A percentile compares a stretch with the other conserved stretches of the same genome.
Evolutionary conservation across 768 basidiomycete genomes (phyloP).

Genomic region (Tricholoma matsutake): DNA sequence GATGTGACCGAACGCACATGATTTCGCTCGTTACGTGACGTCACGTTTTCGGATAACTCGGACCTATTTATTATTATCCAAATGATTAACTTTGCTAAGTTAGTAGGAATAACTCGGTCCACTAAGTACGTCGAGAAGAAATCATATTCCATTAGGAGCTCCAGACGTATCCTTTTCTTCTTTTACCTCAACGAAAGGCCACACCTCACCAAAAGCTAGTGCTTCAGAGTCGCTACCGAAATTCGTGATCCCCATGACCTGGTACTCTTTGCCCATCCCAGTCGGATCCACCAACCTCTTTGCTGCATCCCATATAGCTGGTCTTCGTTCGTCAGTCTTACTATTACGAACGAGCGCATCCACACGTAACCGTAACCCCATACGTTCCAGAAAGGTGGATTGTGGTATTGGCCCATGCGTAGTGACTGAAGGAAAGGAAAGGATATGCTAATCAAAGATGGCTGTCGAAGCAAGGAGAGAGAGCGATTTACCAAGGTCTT

Average conservation of each 20-base stretch:
- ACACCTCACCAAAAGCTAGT: constrained; percentile 15
- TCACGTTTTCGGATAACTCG: no score
- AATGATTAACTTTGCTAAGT: no score
- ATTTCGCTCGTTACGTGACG: no score
- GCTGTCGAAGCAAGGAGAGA: background rate
- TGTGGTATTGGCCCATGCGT: constrained; percentile 75
- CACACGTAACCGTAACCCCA: constrained; percentile 73
- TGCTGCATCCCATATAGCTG: constrained; percentile 57
- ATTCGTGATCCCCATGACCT: constrained; percentile 62
- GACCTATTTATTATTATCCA: no score
- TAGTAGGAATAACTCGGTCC: background rate
- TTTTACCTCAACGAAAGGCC: constrained; percentile 33
- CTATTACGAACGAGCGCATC: constrained; percentile 56
- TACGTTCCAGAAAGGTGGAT: constrained; percentile 67
- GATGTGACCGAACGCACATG: no score
- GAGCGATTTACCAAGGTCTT: constrained; percentile 43
- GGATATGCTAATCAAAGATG: constrained; percentile 16
- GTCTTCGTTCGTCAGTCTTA: constrained; percentile 42
- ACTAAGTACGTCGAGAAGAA: no score
- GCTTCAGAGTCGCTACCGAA: constrained; percentile 8
- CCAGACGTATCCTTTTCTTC: constrained; percentile 1
- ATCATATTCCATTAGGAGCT: background rate
- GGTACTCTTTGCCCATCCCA: constrained; percentile 89
- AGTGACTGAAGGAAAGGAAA: constrained; percentile 27
- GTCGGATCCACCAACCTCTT: constrained; percentile 69